Conservation (phyloP, 1,139 yeast genomes). For the Geotrichum reessii region DNA sequence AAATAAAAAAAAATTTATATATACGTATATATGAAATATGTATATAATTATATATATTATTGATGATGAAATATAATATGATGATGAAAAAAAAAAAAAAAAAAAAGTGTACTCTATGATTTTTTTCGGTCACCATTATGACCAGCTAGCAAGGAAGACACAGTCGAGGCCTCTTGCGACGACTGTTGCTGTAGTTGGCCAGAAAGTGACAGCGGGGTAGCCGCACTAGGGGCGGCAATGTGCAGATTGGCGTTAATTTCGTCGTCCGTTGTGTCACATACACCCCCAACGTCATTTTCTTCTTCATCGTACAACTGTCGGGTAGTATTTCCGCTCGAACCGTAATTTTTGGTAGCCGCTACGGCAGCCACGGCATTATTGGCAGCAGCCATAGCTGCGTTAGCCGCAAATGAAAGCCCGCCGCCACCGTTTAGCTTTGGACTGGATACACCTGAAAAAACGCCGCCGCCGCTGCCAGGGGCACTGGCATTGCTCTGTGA, state of each 20-base stretch:
- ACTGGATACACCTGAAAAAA: neutral
- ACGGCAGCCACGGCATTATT: neutral
- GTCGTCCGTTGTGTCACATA: constrained; percentile 2
- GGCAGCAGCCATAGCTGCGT: neutral
- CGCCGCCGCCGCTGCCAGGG: neutral
- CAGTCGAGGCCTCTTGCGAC: constrained; percentile 9
- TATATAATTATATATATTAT: neutral
- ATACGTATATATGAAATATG: neutral
- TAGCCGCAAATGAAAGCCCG: neutral
- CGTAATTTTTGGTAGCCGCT: neutral
- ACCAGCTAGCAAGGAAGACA: constrained; percentile 8
- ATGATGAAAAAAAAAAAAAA: neutral
- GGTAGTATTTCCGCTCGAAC: neutral
- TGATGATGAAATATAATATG: neutral
- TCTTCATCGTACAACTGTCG: neutral
- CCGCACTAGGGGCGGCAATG: neutral
- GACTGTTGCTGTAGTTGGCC: neutral
- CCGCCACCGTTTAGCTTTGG: constrained; percentile 10
- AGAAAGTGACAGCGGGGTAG: neutral
- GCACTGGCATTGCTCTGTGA: constrained; percentile 19
- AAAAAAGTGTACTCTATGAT: neutral
- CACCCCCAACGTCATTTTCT: constrained; percentile 5
- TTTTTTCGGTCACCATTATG: neutral
- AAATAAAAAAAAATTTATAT: too few species aligned
- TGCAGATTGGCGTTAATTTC: constrained; percentile 1